Percentiles rank a stretch among this genome's conserved stretches.
phyloP scores from a whole-genome alignment of 2,329 filamentous ascomycete genomes.

The Fusarium sp. region DNA sequence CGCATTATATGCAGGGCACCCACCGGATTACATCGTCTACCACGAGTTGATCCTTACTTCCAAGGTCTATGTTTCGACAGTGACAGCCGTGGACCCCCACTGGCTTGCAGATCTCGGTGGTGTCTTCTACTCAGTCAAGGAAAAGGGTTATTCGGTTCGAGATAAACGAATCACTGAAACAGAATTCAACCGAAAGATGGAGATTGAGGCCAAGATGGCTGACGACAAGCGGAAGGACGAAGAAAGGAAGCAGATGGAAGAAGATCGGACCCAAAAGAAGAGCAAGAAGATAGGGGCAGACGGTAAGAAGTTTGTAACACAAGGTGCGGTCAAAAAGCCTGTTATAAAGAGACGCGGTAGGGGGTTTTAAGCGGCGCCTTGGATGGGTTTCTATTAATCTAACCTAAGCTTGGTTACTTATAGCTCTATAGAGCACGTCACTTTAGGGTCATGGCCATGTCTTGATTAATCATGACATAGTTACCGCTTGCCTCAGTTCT shows the following conservation, averaged over 20 bases:
- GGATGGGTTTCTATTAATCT: neutral
- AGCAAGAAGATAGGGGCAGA: slow-evolving; percentile 50
- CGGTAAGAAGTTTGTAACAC: slow-evolving; percentile 68
- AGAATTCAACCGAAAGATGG: slow-evolving; percentile 92
- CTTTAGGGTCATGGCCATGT: neutral
- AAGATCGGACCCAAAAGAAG: slow-evolving; percentile 55
- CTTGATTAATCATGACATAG: neutral
- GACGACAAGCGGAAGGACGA: slow-evolving; percentile 80
- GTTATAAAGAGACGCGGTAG: slow-evolving; percentile 66
- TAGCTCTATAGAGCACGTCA: neutral
- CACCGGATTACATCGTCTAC: slow-evolving; percentile 97
- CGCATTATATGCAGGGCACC: slow-evolving; percentile 92
- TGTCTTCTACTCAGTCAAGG: slow-evolving; percentile 97
- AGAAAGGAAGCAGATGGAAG: slow-evolving; percentile 62
- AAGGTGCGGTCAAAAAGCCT: slow-evolving; percentile 71
- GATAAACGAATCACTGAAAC: slow-evolving; percentile 89
- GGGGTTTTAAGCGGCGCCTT: slow-evolving; percentile 55
- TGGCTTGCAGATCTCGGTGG: slow-evolving; percentile 97
- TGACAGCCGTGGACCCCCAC: slow-evolving; percentile 94
- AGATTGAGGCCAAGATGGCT: slow-evolving; percentile 93
- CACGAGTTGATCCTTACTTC: slow-evolving; percentile 97
- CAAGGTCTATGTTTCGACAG: slow-evolving; percentile 98
- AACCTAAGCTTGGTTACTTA: neutral
- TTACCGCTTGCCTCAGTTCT: neutral
- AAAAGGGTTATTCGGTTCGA: slow-evolving; percentile 91